phyloP scores from a whole-genome alignment of 345 rosid species.

The Brassica cretica region DNA sequence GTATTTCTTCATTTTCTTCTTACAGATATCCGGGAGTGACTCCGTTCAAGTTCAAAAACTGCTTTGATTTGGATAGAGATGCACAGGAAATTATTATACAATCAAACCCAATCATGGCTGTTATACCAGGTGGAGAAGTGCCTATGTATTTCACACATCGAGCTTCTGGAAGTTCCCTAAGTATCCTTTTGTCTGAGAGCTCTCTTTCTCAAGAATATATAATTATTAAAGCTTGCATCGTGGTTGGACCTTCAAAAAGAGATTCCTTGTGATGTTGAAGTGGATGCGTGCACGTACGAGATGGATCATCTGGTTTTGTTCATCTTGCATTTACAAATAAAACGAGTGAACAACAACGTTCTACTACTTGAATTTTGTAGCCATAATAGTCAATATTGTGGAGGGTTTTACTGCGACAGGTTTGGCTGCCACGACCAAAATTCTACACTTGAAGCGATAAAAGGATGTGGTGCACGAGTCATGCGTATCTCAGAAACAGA shows the following conservation, averaged over 20 bases:
- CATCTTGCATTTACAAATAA: not conserved
- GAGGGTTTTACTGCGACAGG: not conserved
- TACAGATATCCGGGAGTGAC: not conserved
- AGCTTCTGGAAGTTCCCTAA: not conserved
- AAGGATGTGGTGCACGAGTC: slow-evolving; percentile 1
- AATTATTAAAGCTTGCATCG: not conserved
- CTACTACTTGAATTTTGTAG: not conserved
- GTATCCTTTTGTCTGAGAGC: not conserved
- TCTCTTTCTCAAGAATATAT: not conserved
- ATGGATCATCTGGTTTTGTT: not conserved
- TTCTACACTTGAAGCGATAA: not conserved
- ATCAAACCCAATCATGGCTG: not conserved
- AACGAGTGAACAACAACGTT: not conserved
- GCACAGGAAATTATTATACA: not conserved
- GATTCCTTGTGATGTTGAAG: not conserved
- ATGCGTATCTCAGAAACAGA: not conserved
- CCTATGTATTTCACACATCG: not conserved
- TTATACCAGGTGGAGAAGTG: not conserved
- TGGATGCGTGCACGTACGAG: not conserved
- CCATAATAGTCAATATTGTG: not conserved
- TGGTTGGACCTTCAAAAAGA: not conserved
- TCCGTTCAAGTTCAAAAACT: not conserved
- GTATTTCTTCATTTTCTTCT: not conserved
- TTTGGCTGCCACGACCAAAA: not conserved
- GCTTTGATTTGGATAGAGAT: not conserved